Evolutionary conservation across 331 rosid species (phyloP).

Genomic region (Malus hybrid): DNA sequence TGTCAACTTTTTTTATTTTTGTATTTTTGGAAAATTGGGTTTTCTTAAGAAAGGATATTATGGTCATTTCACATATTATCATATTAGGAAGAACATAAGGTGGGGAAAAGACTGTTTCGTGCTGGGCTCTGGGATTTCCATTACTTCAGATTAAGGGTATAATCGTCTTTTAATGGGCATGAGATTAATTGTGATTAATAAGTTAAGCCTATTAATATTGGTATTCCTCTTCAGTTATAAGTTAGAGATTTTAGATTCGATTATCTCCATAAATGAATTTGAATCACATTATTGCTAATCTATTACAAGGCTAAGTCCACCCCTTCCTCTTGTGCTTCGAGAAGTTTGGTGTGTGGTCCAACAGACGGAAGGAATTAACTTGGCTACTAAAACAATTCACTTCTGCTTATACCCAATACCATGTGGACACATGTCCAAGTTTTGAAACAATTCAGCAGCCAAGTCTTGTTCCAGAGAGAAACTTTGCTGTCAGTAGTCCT

Average conservation of each 20-base stretch:
- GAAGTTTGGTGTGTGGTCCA: no score
- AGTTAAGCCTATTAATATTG: not conserved
- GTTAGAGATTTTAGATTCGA: rapidly evolving
- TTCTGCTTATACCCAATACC: no score
- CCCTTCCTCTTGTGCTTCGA: rapidly evolving
- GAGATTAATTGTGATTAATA: not conserved
- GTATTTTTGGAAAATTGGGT: not conserved
- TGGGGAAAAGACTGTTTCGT: not conserved
- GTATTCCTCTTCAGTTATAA: rapidly evolving
- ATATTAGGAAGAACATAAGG: not conserved
- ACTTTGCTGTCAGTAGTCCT: no score
- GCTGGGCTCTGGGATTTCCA: not conserved
- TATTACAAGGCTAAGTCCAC: rapidly evolving
- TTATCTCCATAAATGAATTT: rapidly evolving
- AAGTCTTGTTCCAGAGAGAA: no score
- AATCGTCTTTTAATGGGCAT: not conserved
- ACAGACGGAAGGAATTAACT: no score
- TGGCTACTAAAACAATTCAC: no score
- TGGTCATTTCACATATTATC: not conserved
- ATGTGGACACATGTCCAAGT: no score
- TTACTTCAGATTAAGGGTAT: not conserved
- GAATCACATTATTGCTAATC: rapidly evolving
- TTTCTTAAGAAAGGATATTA: not conserved
- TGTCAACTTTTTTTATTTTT: no score
- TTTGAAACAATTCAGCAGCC: no score